A percentile compares a stretch with the other conserved stretches of the same genome.
phyloP scores from a whole-genome alignment of 2,329 filamentous ascomycete genomes.

The Aureobasidium sp. region DNA sequence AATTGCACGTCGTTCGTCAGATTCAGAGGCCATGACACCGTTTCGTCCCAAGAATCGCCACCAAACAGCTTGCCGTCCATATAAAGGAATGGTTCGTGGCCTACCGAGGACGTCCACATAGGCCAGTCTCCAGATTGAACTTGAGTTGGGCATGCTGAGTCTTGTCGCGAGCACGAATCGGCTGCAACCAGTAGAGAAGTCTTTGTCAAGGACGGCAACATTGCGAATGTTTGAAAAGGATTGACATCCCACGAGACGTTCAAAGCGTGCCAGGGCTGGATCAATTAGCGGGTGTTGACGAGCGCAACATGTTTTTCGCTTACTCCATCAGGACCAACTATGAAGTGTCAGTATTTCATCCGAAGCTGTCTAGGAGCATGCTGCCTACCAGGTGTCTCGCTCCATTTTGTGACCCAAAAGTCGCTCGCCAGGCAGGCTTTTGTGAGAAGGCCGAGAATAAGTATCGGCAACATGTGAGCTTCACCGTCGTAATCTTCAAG shows the following conservation, averaged over 20 bases:
- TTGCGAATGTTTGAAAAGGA: not conserved
- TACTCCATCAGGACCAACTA: slow-evolving; percentile 4
- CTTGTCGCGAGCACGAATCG: not conserved
- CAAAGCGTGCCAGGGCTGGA: slow-evolving; percentile 2
- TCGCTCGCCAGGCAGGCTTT: not conserved
- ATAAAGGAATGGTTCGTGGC: not conserved
- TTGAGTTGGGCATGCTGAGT: not conserved
- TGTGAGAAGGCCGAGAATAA: not conserved
- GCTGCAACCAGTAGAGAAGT: not conserved
- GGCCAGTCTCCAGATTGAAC: not conserved
- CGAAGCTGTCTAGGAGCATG: too few species aligned
- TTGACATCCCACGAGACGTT: not conserved
- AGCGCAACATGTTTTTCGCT: not conserved
- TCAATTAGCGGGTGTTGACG: not conserved
- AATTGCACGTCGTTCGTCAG: not conserved
- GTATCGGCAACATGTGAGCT: not conserved
- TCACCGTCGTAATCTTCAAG: too few species aligned
- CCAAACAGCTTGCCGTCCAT: not conserved
- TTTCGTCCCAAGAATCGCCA: not conserved
- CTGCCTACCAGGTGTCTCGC: not conserved
- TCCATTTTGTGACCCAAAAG: slow-evolving; percentile 4
- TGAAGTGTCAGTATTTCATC: not conserved
- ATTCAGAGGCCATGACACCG: not conserved
- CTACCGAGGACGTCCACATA: slow-evolving; percentile 2
- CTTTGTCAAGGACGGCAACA: slow-evolving; percentile 9